Evolutionary conservation across 1,284 basidiomycete genomes (phyloP).

Genomic region (Boletellus deceptivus): DNA sequence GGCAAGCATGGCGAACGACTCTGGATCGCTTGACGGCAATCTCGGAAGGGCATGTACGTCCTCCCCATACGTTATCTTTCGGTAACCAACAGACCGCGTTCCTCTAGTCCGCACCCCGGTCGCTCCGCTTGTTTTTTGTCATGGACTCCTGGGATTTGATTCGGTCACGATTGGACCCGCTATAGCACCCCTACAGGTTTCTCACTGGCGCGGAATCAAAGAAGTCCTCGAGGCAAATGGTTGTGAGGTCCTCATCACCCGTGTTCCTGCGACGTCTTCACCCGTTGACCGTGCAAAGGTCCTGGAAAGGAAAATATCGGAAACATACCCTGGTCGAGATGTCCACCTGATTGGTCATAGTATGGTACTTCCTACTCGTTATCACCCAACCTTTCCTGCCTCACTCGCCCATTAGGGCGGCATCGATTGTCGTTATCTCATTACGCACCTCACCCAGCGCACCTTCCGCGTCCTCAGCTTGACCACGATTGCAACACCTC

Average conservation of each 20-base stretch:
- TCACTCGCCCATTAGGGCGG: conserved; percentile 63
- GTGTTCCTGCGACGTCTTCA: conserved; percentile 88
- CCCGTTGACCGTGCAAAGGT: conserved; percentile 86
- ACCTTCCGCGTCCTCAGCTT: conserved; percentile 74
- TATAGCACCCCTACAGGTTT: conserved; percentile 80
- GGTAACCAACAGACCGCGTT: conserved; percentile 6
- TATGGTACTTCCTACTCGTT: conserved; percentile 57
- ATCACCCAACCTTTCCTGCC: conserved; percentile 3
- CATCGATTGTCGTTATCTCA: conserved; percentile 88
- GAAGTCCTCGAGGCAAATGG: conserved; percentile 88
- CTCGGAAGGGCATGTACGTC: conserved; percentile 71
- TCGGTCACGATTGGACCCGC: conserved; percentile 68
- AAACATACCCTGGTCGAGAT: conserved; percentile 74
- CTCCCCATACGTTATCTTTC: conserved; percentile 1
- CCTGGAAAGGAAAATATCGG: conserved; percentile 77
- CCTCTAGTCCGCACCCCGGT: conserved; percentile 66
- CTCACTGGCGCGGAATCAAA: conserved; percentile 93
- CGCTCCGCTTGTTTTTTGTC: conserved; percentile 89
- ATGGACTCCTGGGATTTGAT: conserved; percentile 89
- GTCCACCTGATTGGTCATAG: conserved; percentile 91
- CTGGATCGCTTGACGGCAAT: conserved; percentile 53
- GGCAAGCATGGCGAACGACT: conserved; percentile 51
- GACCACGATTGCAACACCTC: conserved; percentile 93
- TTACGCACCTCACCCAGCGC: conserved; percentile 64
- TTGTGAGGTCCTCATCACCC: conserved; percentile 87